A percentile compares a stretch with the other conserved stretches of the same genome.
Evolutionary conservation across 78 protist species (phyloP).

Genomic region (Parvularia atlantis): DNA sequence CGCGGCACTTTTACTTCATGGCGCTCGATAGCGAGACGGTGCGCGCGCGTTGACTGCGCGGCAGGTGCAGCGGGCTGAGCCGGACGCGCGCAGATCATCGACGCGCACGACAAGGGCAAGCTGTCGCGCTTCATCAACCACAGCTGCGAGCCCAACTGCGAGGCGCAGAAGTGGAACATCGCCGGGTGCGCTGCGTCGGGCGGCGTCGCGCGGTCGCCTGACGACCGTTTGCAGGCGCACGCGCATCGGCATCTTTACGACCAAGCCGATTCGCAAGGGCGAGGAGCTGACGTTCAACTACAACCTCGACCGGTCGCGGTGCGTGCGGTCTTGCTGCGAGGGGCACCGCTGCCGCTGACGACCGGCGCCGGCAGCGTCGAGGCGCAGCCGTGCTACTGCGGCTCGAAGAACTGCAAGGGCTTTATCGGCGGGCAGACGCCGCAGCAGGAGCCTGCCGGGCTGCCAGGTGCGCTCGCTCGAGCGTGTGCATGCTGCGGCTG

Average conservation of each 20-base stretch:
- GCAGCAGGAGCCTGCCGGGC: no score
- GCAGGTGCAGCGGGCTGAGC: not conserved
- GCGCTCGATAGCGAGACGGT: constrained; percentile 15
- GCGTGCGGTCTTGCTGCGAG: not conserved
- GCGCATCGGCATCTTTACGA: constrained; percentile 17
- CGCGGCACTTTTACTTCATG: constrained; percentile 36
- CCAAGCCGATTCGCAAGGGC: not conserved
- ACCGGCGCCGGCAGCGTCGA: not conserved
- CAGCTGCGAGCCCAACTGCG: constrained; percentile 67
- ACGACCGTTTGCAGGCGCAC: not conserved
- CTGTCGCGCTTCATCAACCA: constrained; percentile 62
- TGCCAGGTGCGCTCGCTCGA: no score
- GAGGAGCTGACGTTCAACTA: constrained; percentile 24
- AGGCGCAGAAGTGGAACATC: constrained; percentile 54
- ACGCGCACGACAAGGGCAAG: constrained; percentile 55
- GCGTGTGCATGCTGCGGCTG: no score
- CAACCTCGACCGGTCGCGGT: not conserved
- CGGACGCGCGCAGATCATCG: constrained; percentile 25
- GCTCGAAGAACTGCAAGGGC: not conserved
- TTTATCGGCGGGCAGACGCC: not conserved
- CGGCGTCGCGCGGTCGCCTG: not conserved
- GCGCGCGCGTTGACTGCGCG: not conserved
- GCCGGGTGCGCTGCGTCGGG: not conserved
- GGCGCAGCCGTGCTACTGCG: not conserved
- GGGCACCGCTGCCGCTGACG: no score